Evolutionary conservation across 106 monocot species (phyloP), one percentile per base, ranked within the genome.

Genomic region (Gastrodia elata): DNA sequence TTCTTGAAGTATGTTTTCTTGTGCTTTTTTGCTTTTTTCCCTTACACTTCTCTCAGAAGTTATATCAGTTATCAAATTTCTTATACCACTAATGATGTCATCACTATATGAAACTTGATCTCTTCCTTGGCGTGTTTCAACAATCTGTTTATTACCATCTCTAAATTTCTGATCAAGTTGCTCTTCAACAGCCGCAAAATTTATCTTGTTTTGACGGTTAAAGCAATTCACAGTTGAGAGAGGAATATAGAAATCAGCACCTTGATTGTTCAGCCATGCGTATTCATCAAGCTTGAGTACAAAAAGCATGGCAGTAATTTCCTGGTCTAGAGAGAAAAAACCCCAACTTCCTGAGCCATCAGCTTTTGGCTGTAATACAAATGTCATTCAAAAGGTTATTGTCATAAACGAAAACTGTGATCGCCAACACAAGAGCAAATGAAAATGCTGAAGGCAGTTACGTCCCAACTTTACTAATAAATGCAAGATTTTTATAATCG

Each of bases 251-350:
- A 96, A 96, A 84, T 96, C 96, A 79, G 73, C 75, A 65, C 89
- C 96, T 70, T 64, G 76, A 75, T 96, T 81, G 68, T 83, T 90
- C 76, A 96, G 73, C 96, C 96, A 96, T 20, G 74, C 79, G 74
- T 84, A 84, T 67, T 92, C 84, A 71, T 84, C 87, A 76, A 90
- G 86, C 79, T 96, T 96, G 71, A 96, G 89, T 61, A 90, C 96
- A 77, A 92, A 96, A 80, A 83, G 73, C 65, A 96, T 44, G 77
- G 85, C 86, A 76, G 80, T 73, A 79, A 84, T 80, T 33, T 88
- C 83, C 77, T 81, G 69, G 22, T 81, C 79, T 70, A 90, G 34
- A 24, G 78, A 41, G 71, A 96, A 90, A 35, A 81, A 73, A 33
- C 87, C 86, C 80, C 72, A 87, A 82, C 73, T 92, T 40, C 96